These are phyloP conservation scores for Kickxella alabastrina DNA, from an alignment of 192 early-diverging fungal genomes.

Conservation along the genomic window DNA sequence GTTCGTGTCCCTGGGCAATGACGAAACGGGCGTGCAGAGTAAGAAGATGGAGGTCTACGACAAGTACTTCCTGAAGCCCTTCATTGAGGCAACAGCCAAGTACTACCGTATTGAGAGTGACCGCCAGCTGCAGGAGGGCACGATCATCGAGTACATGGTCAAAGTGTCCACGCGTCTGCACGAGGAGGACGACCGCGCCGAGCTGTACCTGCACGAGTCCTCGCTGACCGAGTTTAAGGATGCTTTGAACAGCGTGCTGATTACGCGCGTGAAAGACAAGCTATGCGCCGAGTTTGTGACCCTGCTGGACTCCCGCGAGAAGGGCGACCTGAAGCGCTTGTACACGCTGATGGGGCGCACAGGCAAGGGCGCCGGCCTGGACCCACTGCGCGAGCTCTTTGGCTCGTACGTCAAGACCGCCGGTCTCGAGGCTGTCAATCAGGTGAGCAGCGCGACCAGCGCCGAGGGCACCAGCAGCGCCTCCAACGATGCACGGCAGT, in stretches of 20 bases:
- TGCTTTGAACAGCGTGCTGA: slow-evolving; percentile 81
- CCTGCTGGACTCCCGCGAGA: slow-evolving; percentile 81
- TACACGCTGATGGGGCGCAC: slow-evolving; percentile 77
- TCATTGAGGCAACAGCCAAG: slow-evolving; percentile 70
- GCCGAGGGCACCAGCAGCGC: slow-evolving; percentile 43
- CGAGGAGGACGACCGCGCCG: slow-evolving; percentile 84
- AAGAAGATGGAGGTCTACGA: slow-evolving; percentile 86
- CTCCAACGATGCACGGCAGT: slow-evolving; percentile 56
- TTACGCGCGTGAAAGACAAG: slow-evolving; percentile 74
- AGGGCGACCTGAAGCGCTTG: slow-evolving; percentile 86
- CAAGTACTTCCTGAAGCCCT: slow-evolving; percentile 80
- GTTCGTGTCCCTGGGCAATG: slow-evolving; percentile 70
- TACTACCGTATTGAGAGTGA: slow-evolving; percentile 91
- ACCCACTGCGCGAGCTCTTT: slow-evolving; percentile 72
- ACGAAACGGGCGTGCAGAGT: slow-evolving; percentile 73
- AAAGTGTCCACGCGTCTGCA: slow-evolving; percentile 70
- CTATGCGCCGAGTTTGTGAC: slow-evolving; percentile 90
- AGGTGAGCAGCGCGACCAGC: slow-evolving; percentile 62
- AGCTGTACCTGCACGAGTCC: slow-evolving; percentile 80
- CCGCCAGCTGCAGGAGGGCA: slow-evolving; percentile 85
- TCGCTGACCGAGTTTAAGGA: slow-evolving; percentile 74
- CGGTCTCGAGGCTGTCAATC: slow-evolving; percentile 75
- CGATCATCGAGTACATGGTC: slow-evolving; percentile 93
- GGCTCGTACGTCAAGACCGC: slow-evolving; percentile 74
- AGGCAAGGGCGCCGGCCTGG: slow-evolving; percentile 66